Conservation (phyloP, 768 basidiomycete genomes). For the Russula foetens region DNA sequence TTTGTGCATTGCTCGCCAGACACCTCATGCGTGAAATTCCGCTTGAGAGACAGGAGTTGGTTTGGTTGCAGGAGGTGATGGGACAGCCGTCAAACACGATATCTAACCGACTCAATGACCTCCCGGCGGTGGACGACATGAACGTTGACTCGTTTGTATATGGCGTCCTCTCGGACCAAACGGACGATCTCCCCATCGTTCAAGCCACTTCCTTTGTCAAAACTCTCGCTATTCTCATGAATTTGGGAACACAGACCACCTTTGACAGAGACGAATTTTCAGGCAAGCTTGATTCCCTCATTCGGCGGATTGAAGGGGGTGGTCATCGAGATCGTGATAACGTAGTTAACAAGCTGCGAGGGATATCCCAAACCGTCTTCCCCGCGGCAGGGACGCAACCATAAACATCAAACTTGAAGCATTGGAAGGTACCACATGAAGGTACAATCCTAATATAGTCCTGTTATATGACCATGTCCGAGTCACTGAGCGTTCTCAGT, state of each 20-base stretch:
- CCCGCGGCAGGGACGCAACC: background rate
- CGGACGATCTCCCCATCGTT: background rate
- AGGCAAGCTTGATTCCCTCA: background rate
- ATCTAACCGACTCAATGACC: background rate
- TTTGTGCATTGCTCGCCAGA: background rate
- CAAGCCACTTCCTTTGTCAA: background rate
- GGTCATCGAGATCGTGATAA: background rate
- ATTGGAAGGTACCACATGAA: no score
- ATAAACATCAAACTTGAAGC: no score
- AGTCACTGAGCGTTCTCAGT: no score
- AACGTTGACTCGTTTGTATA: background rate
- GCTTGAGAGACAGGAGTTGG: background rate
- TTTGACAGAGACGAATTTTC: background rate
- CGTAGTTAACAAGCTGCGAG: background rate
- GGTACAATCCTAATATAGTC: no score
- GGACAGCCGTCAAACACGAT: background rate
- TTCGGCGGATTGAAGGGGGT: background rate
- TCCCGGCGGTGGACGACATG: background rate
- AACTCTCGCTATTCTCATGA: constrained; percentile 3
- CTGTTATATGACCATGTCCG: no score
- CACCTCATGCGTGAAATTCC: background rate
- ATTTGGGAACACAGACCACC: background rate
- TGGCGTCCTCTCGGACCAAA: background rate
- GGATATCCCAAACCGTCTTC: background rate
- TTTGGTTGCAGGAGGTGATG: background rate